Conservation (phyloP, 257 asterid species). For the Leonotis leonurus region DNA sequence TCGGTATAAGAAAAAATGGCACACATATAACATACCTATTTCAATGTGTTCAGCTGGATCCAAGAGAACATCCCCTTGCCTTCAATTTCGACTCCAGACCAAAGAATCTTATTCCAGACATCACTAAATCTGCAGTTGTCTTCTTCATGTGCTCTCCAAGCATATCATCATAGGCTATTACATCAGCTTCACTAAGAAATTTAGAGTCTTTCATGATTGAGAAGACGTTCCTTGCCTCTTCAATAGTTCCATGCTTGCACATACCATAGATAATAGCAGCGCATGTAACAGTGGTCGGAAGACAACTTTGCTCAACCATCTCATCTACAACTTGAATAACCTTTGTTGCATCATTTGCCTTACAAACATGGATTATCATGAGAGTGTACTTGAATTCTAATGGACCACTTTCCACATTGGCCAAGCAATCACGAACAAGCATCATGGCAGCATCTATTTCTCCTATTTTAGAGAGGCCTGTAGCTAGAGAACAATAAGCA, state of each 20-base stretch:
- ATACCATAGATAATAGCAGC: conserved; percentile 68
- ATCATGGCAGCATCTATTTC: conserved; percentile 74
- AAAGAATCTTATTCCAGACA: conserved; percentile 80
- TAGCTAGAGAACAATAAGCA: conserved; percentile 63
- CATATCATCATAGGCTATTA: conserved; percentile 65
- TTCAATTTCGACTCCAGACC: conserved; percentile 67
- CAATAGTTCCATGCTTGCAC: conserved; percentile 79
- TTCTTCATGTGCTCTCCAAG: conserved; percentile 80
- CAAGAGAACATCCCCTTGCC: conserved; percentile 56
- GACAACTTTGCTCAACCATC: conserved; percentile 56
- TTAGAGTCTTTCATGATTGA: conserved; percentile 42
- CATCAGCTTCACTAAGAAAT: conserved; percentile 61
- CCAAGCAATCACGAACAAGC: conserved; percentile 78
- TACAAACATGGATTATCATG: conserved; percentile 65
- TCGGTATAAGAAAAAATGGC: background rate
- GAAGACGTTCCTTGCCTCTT: conserved; percentile 71
- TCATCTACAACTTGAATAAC: conserved; percentile 59
- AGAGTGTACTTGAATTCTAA: conserved; percentile 72
- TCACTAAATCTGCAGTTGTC: conserved; percentile 70
- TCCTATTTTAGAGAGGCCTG: conserved; percentile 53
- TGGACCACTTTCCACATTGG: conserved; percentile 56
- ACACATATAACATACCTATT: background rate
- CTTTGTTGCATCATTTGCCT: conserved; percentile 52
- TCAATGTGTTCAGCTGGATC: conserved; percentile 33
- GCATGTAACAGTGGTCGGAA: conserved; percentile 33